phyloP scores from a whole-genome alignment of 768 basidiomycete genomes.

The Boletus rubroflammeus region DNA sequence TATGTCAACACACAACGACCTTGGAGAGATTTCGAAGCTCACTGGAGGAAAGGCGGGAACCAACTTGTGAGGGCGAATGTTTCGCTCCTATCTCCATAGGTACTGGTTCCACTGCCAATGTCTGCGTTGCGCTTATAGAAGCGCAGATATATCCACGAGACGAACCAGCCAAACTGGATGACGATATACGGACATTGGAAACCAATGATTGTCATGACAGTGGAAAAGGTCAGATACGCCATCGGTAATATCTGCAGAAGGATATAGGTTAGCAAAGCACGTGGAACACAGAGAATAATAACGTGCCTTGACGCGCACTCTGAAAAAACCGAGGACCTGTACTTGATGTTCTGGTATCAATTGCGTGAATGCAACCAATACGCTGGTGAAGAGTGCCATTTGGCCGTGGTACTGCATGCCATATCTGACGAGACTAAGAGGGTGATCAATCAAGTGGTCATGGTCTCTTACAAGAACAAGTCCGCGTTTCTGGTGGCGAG shows the following conservation, averaged over 20 bases:
- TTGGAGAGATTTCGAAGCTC: conserved; percentile 31
- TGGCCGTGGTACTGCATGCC: conserved; percentile 90
- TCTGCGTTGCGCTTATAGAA: conserved; percentile 93
- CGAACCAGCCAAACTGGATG: conserved; percentile 99
- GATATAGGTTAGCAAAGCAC: conserved; percentile 1
- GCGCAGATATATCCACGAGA: conserved; percentile 90
- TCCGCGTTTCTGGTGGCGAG: conserved; percentile 65
- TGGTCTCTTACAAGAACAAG: conserved; percentile 65
- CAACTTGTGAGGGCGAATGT: conserved; percentile 93
- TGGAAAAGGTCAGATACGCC: conserved; percentile 88
- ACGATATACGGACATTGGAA: conserved; percentile 88
- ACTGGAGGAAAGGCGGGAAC: conserved; percentile 98
- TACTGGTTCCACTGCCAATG: conserved; percentile 54
- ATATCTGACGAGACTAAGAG: conserved; percentile 49
- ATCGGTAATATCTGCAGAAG: conserved; percentile 80
- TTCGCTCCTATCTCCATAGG: conserved; percentile 92
- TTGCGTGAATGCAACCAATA: conserved; percentile 96
- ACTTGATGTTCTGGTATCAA: conserved; percentile 98
- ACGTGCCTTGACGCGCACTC: conserved; percentile 83
- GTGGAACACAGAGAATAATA: background rate
- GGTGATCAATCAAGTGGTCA: conserved; percentile 3
- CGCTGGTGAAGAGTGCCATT: conserved; percentile 83
- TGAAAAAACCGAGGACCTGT: conserved; percentile 81
- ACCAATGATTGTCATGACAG: conserved; percentile 76
- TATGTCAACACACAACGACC: background rate